Evolutionary conservation across 371 early-diverging fungal species (phyloP).

Genomic region (Actinomortierella wolfii): DNA sequence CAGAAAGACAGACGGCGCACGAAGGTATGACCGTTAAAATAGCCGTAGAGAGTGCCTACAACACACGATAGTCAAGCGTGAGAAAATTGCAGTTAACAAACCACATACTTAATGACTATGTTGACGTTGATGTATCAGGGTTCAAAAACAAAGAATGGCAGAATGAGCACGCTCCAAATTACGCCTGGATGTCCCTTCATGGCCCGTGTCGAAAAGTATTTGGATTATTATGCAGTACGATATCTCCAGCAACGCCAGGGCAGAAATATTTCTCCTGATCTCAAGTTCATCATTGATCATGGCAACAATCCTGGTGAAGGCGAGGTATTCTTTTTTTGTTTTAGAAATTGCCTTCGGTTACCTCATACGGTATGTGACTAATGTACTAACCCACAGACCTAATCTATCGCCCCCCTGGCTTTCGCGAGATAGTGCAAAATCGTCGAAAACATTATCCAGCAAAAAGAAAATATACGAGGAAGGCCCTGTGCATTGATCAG

Average conservation of each 20-base stretch:
- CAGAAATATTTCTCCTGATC: constrained; percentile 30
- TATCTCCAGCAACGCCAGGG: constrained; percentile 34
- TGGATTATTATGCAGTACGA: constrained; percentile 40
- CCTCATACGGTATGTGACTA: too few relatives aligned
- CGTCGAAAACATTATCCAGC: constrained; percentile 39
- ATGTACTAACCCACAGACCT: too few relatives aligned
- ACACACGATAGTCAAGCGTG: too few relatives aligned
- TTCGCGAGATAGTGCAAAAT: constrained; percentile 33
- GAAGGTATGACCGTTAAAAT: constrained; percentile 15
- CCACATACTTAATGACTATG: too few relatives aligned
- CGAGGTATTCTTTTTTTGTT: constrained; percentile 18
- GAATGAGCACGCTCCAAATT: constrained; percentile 37
- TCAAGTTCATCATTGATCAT: constrained; percentile 47
- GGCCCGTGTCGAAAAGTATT: constrained; percentile 38
- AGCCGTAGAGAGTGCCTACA: too few relatives aligned
- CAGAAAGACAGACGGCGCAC: constrained; percentile 35
- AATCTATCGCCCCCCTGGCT: not conserved
- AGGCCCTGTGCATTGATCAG: constrained; percentile 42
- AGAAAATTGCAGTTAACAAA: too few relatives aligned
- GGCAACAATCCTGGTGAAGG: constrained; percentile 46
- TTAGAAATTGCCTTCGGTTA: not conserved
- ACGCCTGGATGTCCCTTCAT: constrained; percentile 48
- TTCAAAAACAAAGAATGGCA: constrained; percentile 2
- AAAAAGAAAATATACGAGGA: constrained; percentile 31
- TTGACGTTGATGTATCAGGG: not conserved